Evolutionary conservation across 768 basidiomycete species (phyloP), one percentile per base, ranked within the genome.

Genomic region (Tylopilus plumbeoviolaceoides): DNA sequence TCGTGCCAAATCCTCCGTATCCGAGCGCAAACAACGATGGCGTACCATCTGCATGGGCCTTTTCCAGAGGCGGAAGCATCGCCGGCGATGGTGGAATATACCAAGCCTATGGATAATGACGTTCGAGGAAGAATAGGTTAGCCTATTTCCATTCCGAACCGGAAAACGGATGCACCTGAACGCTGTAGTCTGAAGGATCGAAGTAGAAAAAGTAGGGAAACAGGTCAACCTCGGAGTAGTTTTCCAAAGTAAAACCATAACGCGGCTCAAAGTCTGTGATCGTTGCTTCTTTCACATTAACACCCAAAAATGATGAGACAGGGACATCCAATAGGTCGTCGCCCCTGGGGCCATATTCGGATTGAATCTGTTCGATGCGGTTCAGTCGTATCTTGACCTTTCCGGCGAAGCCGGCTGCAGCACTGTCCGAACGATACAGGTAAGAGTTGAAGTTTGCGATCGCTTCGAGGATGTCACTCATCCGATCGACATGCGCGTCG

Each of bases 151-250:
- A 9, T 10, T 17, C 17, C 35, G 5, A 6, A 17, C 6, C 17
- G 9, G 11, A 40, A 21, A 18, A 40, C 0, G 8, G 8, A 61
- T 52, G 27, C 5, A 63, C 62, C 9, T 58, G 47, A 9, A 63
- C 7, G 21, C 53, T 41, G 9, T 63, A 63, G 39, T 63, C 62
- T 4, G 51, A 58, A 9, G 62, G 62, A 12, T 63, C 62, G 21
- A 63, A 60, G 31, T 60, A 63, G 53, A 63, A 63, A n/a, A 63
- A 23, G 50, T 63, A 63, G 62, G 62, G 17, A 61, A 63, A 1
- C n/a, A 64, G 50, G 33, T 61, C 54, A 46, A 49, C 50, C 0
- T 54, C 44, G 27, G 62, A 63, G 15, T 0, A 28, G 44, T 61
- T 63, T 43, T 59, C 52, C 50, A 58, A 42, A 27, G 59, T 63